Conservation (phyloP, 2,329 filamentous ascomycete species). For the Fusarium odoratissimum region DNA sequence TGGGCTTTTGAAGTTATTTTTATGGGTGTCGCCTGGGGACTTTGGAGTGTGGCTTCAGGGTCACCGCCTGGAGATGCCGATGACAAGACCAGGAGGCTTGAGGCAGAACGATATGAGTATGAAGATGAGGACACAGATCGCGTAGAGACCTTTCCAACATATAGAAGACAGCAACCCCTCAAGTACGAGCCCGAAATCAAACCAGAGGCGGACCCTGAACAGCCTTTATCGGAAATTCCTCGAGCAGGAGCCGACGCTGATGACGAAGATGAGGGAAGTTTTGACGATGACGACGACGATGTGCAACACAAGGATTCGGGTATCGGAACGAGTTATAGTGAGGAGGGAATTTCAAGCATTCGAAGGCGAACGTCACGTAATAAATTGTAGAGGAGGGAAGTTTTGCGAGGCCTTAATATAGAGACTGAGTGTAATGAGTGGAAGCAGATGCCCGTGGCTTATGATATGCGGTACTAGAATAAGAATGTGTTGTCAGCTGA, state of each 20-base stretch:
- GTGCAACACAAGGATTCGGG: constrained; percentile 57
- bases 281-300: constrained; percentile 51
- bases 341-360: constrained; percentile 49
- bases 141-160: constrained; percentile 58
- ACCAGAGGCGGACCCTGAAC: constrained; percentile 47
- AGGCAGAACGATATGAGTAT: constrained; percentile 43
- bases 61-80: constrained; percentile 13
- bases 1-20: constrained; percentile 81
- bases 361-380: constrained; percentile 49
- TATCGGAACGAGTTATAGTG: constrained; percentile 65
- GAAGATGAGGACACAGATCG: constrained; percentile 53
- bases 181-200: constrained; percentile 56
- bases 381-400: constrained; percentile 13
- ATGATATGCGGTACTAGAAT: not conserved
- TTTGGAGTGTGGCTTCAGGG: constrained; percentile 57
- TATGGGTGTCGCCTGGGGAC: constrained; percentile 72
- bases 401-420: not conserved
- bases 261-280: constrained; percentile 55
- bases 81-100: constrained; percentile 13
- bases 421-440: constrained; percentile 1
- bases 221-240: constrained; percentile 50
- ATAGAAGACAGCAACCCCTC: constrained; percentile 54
- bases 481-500: constrained; percentile 1
- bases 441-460: constrained; percentile 21
- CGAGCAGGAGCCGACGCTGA: constrained; percentile 57